Conservation (phyloP, 1,284 basidiomycete genomes). For the Rhodotorula sp. region DNA sequence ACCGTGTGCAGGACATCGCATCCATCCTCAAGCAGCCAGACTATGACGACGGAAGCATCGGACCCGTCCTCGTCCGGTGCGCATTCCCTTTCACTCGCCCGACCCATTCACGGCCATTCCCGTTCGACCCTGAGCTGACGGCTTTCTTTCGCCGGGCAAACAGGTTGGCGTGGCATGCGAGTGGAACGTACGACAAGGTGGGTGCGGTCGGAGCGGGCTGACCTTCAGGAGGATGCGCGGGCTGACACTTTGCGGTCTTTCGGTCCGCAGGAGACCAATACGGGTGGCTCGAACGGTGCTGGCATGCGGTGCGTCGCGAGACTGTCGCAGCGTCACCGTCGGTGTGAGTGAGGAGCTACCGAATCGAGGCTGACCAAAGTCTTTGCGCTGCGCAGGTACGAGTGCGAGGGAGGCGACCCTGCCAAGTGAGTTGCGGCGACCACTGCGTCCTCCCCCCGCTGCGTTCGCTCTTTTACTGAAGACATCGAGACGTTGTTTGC, state of each 20-base stretch:
- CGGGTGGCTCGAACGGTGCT: constrained; percentile 87
- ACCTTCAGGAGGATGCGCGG: no score
- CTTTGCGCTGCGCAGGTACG: constrained; percentile 55
- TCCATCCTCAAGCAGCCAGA: constrained; percentile 34
- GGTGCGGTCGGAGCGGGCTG: no score
- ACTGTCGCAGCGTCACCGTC: no score
- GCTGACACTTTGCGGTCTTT: no score
- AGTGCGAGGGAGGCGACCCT: constrained; percentile 59
- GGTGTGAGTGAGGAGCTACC: background rate
- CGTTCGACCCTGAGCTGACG: background rate
- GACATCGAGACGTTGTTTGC: background rate
- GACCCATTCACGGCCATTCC: no score
- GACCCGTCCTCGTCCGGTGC: constrained; percentile 52
- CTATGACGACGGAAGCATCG: constrained; percentile 44
- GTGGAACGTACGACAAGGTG: no score
- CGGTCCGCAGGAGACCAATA: constrained; percentile 56
- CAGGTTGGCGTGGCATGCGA: no score
- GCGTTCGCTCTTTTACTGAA: background rate
- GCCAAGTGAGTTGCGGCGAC: constrained; percentile 12
- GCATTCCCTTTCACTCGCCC: background rate
- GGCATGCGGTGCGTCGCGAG: constrained; percentile 62
- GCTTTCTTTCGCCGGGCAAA: background rate
- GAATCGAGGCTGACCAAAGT: background rate
- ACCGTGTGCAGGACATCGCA: constrained; percentile 21
- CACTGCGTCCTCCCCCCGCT: background rate